Percentiles rank a stretch among this genome's conserved stretches.
phyloP scores from a whole-genome alignment of 441 rosid genomes.

The Flueggea neowawraea region DNA sequence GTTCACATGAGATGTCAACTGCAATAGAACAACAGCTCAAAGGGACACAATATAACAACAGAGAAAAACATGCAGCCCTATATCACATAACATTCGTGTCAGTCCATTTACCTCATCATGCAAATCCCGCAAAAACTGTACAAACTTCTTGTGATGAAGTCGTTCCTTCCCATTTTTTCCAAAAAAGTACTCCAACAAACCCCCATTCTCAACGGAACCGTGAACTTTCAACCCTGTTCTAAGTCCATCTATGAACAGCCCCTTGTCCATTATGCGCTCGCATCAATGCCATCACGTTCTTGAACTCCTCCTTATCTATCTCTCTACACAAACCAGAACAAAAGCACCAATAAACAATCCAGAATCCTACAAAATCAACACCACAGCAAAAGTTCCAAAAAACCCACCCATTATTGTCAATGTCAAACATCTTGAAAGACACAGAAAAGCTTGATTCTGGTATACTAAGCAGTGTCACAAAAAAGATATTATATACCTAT shows the following conservation, averaged over 20 bases:
- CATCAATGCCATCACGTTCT: conserved; percentile 90
- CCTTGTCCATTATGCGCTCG: conserved; percentile 84
- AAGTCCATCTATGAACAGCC: conserved; percentile 57
- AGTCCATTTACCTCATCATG: conserved; percentile 57
- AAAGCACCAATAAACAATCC: neutral
- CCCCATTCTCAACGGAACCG: conserved; percentile 81
- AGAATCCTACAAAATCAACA: neutral
- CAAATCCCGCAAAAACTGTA: conserved; percentile 66
- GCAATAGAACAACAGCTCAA: neutral
- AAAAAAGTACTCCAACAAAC: conserved; percentile 81
- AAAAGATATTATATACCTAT: conserved; percentile 94
- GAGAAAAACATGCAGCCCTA: neutral
- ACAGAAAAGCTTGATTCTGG: conserved; percentile 85
- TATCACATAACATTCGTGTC: neutral
- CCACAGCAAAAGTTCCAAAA: neutral
- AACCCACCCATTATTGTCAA: conserved; percentile 72
- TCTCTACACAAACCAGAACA: conserved; percentile 39
- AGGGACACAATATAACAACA: neutral
- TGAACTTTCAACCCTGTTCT: conserved; percentile 60
- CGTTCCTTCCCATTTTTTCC: conserved; percentile 67
- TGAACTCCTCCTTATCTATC: conserved; percentile 77
- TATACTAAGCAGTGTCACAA: conserved; percentile 79
- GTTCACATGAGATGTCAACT: neutral
- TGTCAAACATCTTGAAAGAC: conserved; percentile 92
- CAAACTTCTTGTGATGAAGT: conserved; percentile 73